Percentiles rank a stretch among this genome's conserved stretches.
These are phyloP conservation scores for Phyllostachys edulis DNA, from an alignment of 176 grass and related monocot genomes.

Conservation along the genomic window DNA sequence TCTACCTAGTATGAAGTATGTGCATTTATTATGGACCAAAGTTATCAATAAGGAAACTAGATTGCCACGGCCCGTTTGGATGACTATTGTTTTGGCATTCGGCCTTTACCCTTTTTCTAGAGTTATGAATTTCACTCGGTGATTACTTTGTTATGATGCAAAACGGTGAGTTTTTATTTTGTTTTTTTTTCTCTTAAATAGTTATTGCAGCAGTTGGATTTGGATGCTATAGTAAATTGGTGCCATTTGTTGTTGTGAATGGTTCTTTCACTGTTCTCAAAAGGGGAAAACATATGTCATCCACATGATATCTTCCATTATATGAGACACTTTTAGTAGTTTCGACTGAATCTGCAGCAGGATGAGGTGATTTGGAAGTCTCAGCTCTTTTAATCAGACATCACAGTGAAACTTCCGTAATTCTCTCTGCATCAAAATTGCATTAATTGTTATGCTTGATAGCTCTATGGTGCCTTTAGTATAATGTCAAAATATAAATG, in stretches of 20 bases:
- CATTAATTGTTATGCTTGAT: conserved; percentile 1
- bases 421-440: background rate
- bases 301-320: background rate
- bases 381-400: background rate
- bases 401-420: background rate
- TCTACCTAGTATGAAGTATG: background rate
- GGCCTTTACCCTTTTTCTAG: background rate
- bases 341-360: background rate
- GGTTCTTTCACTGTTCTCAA: background rate
- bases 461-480: background rate
- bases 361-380: background rate
- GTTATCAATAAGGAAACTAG: background rate
- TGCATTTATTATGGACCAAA: background rate
- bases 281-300: background rate
- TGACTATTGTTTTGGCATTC: background rate
- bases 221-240: background rate
- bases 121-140: background rate
- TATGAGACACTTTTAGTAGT: background rate
- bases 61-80: background rate
- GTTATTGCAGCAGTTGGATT: background rate
- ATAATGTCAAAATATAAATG: background rate
- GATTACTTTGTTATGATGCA: background rate
- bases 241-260: background rate
- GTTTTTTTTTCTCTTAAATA: background rate
- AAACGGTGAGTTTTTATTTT: background rate